phyloP scores from a whole-genome alignment of 768 basidiomycete genomes.

The Austroboletus festivus region DNA sequence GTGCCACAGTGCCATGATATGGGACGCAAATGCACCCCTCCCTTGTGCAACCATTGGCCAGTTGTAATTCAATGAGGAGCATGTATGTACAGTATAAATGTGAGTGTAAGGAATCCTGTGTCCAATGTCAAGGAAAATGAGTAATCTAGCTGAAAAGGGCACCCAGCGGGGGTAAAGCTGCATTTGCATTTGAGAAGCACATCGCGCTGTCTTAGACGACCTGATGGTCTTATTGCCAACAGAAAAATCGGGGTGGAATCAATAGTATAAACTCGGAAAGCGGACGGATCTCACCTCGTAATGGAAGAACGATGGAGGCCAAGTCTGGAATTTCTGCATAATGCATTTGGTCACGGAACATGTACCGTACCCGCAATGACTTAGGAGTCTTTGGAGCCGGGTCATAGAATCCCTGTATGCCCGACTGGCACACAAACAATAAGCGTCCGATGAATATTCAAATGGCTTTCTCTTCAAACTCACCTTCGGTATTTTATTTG shows the following conservation, averaged over 20 bases:
- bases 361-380: conserved; percentile 66
- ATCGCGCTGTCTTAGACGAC: conserved; percentile 18
- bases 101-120: conserved; percentile 24
- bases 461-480: background rate
- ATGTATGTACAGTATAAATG: conserved; percentile 27
- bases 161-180: background rate
- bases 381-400: conserved; percentile 74
- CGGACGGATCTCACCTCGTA: conserved; percentile 56
- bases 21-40: conserved; percentile 5
- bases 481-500: conserved; percentile 75
- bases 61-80: conserved; percentile 22
- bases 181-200: conserved; percentile 4
- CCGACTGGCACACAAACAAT: conserved; percentile 41
- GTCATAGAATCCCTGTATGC: conserved; percentile 87
- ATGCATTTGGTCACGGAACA: conserved; percentile 70
- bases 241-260: conserved; percentile 10
- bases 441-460: conserved; percentile 1
- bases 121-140: conserved; percentile 7
- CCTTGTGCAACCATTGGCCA: conserved; percentile 5
- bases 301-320: conserved; percentile 66
- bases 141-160: background rate
- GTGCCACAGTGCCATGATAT: too few species aligned
- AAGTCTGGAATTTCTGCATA: conserved; percentile 76
- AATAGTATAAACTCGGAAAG: background rate
- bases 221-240: conserved; percentile 26